Evolutionary conservation across 495 filamentous ascomycete species (phyloP).

Genomic region (Ramalina intermedia): DNA sequence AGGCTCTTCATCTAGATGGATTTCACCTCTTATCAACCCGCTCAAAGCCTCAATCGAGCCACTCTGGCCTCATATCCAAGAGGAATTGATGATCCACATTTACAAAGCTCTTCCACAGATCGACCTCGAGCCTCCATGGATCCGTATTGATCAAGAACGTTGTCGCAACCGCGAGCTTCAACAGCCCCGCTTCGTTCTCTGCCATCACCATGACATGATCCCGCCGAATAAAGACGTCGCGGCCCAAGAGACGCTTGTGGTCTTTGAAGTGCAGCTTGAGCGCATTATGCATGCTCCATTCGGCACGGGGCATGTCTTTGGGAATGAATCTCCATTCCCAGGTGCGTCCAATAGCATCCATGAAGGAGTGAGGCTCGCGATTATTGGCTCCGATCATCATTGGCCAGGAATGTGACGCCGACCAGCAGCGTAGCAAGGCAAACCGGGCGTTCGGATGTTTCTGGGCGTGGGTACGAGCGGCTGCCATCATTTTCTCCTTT

Average conservation of each 20-base stretch:
- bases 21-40: too few species aligned
- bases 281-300: conserved; percentile 29
- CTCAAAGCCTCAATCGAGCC: conserved; percentile 21
- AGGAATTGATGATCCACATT: conserved; percentile 33
- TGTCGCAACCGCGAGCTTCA: conserved; percentile 24
- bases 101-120: conserved; percentile 39
- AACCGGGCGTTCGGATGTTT: conserved; percentile 23
- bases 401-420: conserved; percentile 35
- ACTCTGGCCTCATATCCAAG: conserved; percentile 25
- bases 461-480: conserved; percentile 19
- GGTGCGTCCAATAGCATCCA: conserved; percentile 23
- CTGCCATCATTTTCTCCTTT: conserved; percentile 18
- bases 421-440: conserved; percentile 33
- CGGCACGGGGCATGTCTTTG: conserved; percentile 32
- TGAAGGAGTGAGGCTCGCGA: conserved; percentile 20
- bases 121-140: conserved; percentile 36
- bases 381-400: conserved; percentile 28
- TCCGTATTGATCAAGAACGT: conserved; percentile 34
- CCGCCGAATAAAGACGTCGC: conserved; percentile 23
- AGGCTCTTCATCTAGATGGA: too few species aligned
- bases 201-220: conserved; percentile 35
- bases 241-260: conserved; percentile 18
- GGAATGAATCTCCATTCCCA: conserved; percentile 37
- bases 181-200: conserved; percentile 25
- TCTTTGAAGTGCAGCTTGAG: conserved; percentile 19